Evolutionary conservation across 225 moss, liverwort and hornwort species (phyloP).

Genomic region (Sphagnum contortum): DNA sequence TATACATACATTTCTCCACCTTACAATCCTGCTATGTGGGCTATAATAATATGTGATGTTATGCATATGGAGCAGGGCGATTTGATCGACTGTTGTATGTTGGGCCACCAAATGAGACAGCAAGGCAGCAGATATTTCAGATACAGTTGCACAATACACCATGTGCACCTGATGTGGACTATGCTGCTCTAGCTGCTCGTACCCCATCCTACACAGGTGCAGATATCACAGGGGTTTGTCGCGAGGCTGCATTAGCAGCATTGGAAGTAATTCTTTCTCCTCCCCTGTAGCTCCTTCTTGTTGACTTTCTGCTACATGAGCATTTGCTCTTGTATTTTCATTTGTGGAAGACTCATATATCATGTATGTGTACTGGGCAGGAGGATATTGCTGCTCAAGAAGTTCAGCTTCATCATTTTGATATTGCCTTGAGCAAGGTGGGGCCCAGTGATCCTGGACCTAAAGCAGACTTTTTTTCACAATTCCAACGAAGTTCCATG

Average conservation of each 20-base stretch:
- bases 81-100: conserved; percentile 91
- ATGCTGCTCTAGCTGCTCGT: conserved; percentile 39
- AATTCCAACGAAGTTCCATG: conserved; percentile 25
- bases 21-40: not conserved
- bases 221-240: conserved; percentile 83
- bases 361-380: conserved; percentile 7
- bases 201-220: conserved; percentile 73
- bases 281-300: too few species aligned
- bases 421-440: conserved; percentile 33
- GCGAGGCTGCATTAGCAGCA: conserved; percentile 79
- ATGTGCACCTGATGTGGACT: conserved; percentile 49
- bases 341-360: too few species aligned
- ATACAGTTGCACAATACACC: conserved; percentile 78
- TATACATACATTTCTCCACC: too few species aligned
- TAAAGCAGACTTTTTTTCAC: conserved; percentile 27
- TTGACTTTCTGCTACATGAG: too few species aligned
- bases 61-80: conserved; percentile 48
- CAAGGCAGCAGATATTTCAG: conserved; percentile 72
- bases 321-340: too few species aligned
- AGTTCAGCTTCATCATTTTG: conserved; percentile 44
- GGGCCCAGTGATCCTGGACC: conserved; percentile 39
- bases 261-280: conserved; percentile 43
- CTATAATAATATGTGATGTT: not conserved
- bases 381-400: conserved; percentile 33
- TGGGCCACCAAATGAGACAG: conserved; percentile 70